Base-by-base conservation (phyloP, 495 filamentous ascomycete species). In the Cercophora samala region DNA sequence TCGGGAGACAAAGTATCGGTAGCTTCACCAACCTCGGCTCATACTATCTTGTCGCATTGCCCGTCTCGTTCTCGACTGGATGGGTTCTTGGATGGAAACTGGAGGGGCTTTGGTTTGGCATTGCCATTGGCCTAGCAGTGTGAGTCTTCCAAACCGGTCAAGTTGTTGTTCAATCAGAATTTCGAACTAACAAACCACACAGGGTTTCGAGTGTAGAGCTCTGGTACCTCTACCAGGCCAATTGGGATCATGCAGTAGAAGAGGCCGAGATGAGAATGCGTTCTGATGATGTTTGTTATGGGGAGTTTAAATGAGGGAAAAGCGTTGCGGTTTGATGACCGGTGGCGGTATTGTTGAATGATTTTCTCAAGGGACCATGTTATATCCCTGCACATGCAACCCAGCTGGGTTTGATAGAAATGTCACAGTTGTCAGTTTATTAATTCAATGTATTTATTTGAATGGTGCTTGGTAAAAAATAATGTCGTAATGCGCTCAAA, bases 1-100 rank as follows among this genome's bases (percentile, higher is more conserved):
- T 92, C 23, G 91, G 91, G 0, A 80, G 88, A 54, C 92, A 96
- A 71, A 86, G 89, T 62, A 82, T 96, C 42, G 92, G 92, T 3
- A 89, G 90, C 2, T 93, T 89, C 70, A 86, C 92, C 23, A 90
- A 90, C 66, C 70, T 96, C 0, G 86, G 91, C 68, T 88, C 87
- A 37, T 96, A 94, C 76, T 96, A 96, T 77, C 84, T 81, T 11
- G 80, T 95, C 61, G 92, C 89, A 0, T 85, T 96, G 80, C 92
- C 92, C 0, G 84, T 95, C 62, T 91, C 88, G 62, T 87, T 93
- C 71, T 85, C 85, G 4, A 85, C 86, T 0, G 87, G 84, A 0
- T 93, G 93, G 77, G 84, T 81, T 1, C 73, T 92, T n/a, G 75
- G 77, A 19, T 92, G 88, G 89, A 83, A 85, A 22, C 74, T 93